Conservation (phyloP, 805 yeast species). For the Danielozyma ontarioensis region DNA sequence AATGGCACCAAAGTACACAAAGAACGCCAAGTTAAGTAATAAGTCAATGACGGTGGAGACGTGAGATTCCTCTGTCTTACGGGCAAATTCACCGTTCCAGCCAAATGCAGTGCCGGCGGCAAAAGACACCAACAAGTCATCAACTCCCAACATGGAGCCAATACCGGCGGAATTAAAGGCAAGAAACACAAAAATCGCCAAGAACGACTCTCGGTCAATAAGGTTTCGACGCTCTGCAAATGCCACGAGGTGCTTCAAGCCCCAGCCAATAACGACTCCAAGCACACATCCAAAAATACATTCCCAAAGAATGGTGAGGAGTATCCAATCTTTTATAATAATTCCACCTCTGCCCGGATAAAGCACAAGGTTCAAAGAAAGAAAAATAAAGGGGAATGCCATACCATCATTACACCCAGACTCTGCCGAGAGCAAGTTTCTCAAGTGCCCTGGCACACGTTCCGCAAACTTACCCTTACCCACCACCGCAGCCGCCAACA, state of each 20-base stretch:
- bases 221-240: slow-evolving; percentile 65
- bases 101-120: slow-evolving; percentile 92
- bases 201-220: slow-evolving; percentile 84
- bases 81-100: slow-evolving; percentile 90
- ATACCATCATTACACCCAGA: slow-evolving; percentile 92
- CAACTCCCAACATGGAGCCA: slow-evolving; percentile 83
- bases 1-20: slow-evolving; percentile 86
- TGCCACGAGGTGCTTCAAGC: slow-evolving; percentile 64
- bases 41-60: slow-evolving; percentile 89
- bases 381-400: slow-evolving; percentile 86
- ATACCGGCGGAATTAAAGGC: slow-evolving; percentile 85
- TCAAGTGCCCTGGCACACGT: slow-evolving; percentile 88
- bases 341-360: slow-evolving; percentile 60
- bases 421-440: slow-evolving; percentile 79
- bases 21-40: slow-evolving; percentile 75
- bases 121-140: slow-evolving; percentile 82
- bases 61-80: slow-evolving; percentile 76
- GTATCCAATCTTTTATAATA: slow-evolving; percentile 76
- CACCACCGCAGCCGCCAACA: slow-evolving; percentile 90
- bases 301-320: slow-evolving; percentile 72
- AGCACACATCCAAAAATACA: slow-evolving; percentile 74
- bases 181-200: slow-evolving; percentile 76
- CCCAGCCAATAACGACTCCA: slow-evolving; percentile 69
- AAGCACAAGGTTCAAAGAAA: slow-evolving; percentile 64
- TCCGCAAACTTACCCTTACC: slow-evolving; percentile 90